Conservation (phyloP, 371 early-diverging fungal genomes). For the Zopfochytrium polystomum region DNA sequence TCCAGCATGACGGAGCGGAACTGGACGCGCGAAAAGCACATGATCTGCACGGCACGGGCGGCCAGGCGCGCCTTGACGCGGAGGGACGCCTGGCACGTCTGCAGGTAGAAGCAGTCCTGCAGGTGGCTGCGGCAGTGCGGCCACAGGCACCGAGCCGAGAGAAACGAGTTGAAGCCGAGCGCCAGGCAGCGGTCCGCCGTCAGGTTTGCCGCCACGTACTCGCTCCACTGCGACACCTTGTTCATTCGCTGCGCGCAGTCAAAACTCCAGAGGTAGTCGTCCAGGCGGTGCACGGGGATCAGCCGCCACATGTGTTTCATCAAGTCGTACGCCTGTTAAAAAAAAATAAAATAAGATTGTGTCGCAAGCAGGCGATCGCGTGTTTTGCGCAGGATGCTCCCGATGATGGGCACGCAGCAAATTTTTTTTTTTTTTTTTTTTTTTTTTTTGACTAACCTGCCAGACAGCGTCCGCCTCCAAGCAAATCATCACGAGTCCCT, state of each 20-base stretch:
- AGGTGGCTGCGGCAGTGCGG: background rate
- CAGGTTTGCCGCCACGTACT: background rate
- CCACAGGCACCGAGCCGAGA: background rate
- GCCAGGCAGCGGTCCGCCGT: background rate
- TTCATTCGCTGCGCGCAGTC: background rate
- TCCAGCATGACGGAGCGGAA: background rate
- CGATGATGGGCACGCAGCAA: background rate
- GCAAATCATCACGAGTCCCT: background rate
- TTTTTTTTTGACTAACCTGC: background rate
- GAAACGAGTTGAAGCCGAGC: background rate
- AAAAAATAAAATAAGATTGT: background rate
- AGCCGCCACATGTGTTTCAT: slow-evolving; percentile 3
- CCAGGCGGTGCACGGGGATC: background rate
- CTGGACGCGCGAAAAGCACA: background rate
- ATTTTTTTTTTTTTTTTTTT: too few species aligned
- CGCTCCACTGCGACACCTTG: background rate
- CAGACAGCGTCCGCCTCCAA: background rate
- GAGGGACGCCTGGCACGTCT: background rate
- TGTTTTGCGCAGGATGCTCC: background rate
- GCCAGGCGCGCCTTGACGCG: background rate
- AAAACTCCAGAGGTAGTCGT: background rate
- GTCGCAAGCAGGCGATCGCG: background rate
- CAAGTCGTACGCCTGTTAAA: background rate
- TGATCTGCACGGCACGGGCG: background rate
- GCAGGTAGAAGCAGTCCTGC: background rate